Evolutionary conservation across 2,329 filamentous ascomycete species (phyloP).

Genomic region (Arthrobotrys musiformis): DNA sequence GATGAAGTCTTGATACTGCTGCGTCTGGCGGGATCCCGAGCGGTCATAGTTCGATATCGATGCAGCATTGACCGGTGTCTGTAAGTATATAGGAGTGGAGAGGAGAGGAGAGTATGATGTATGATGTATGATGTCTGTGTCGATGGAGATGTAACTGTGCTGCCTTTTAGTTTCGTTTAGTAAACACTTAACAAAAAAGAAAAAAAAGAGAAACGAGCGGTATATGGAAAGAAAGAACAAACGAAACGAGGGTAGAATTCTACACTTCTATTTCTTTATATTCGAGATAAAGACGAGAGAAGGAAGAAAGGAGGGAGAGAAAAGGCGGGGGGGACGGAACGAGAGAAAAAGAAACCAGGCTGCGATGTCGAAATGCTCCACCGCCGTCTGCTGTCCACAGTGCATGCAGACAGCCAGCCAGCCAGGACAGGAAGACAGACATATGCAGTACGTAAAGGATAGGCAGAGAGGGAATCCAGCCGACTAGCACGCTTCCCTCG

Average conservation of each 20-base stretch:
- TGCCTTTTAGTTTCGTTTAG: too few species aligned
- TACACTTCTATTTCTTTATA: too few species aligned
- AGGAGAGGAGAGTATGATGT: background rate
- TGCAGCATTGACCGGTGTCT: background rate
- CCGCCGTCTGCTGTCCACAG: background rate
- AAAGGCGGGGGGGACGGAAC: background rate
- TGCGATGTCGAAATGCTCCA: background rate
- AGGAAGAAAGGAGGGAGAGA: constrained; percentile 3
- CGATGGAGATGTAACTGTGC: background rate
- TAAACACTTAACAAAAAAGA: too few species aligned
- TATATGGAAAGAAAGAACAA: constrained; percentile 1
- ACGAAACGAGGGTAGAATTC: background rate
- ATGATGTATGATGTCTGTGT: background rate
- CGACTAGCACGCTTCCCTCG: background rate
- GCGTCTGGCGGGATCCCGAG: constrained; percentile 16
- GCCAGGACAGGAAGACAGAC: background rate
- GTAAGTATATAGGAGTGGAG: background rate
- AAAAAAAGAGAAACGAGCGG: constrained; percentile 11
- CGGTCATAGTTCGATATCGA: constrained; percentile 27
- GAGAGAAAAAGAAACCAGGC: constrained; percentile 15
- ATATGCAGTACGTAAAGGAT: background rate
- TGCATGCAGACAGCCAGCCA: background rate
- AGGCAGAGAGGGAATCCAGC: constrained; percentile 6
- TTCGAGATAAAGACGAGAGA: constrained; percentile 1
- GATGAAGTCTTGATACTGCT: too few species aligned